Evolutionary conservation across 2,329 filamentous ascomycete species (phyloP).

Genomic region (Ceratocystis huliohia): DNA sequence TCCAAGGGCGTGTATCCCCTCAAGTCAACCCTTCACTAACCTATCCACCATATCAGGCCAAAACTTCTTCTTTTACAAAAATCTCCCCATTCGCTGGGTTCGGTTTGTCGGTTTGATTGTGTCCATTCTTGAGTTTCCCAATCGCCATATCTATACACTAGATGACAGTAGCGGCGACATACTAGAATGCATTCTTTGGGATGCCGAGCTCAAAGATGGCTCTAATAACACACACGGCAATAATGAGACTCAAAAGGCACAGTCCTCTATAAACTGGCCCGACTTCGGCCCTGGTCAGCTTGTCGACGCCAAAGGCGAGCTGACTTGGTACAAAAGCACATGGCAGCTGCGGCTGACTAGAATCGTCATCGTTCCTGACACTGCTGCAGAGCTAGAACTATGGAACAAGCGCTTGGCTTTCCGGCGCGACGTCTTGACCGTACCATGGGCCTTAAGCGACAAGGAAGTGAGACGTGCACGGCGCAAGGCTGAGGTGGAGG

Average conservation of each 20-base stretch:
- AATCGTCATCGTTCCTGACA: slow-evolving; percentile 37
- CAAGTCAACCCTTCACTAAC: background rate
- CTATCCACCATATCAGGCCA: slow-evolving; percentile 30
- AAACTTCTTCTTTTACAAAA: slow-evolving; percentile 52
- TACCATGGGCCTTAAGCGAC: slow-evolving; percentile 42
- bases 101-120: slow-evolving; percentile 55
- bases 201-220: slow-evolving; percentile 22
- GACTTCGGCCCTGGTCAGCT: slow-evolving; percentile 32
- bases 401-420: slow-evolving; percentile 46
- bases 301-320: slow-evolving; percentile 44
- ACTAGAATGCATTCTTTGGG: slow-evolving; percentile 36
- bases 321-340: slow-evolving; percentile 36
- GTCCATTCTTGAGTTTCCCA: slow-evolving; percentile 40
- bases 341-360: slow-evolving; percentile 43
- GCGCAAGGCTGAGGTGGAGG: slow-evolving; percentile 31
- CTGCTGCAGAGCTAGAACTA: slow-evolving; percentile 44
- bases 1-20: background rate
- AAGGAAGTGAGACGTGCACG: slow-evolving; percentile 30
- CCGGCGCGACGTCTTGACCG: slow-evolving; percentile 36
- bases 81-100: slow-evolving; percentile 66
- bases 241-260: background rate
- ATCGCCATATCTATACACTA: slow-evolving; percentile 41
- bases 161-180: slow-evolving; percentile 52
- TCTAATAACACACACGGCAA: slow-evolving; percentile 1
- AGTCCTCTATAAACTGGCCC: slow-evolving; percentile 10